Evolutionary conservation across 495 filamentous ascomycete genomes (phyloP).

Genomic region (Xylaria cubensis): DNA sequence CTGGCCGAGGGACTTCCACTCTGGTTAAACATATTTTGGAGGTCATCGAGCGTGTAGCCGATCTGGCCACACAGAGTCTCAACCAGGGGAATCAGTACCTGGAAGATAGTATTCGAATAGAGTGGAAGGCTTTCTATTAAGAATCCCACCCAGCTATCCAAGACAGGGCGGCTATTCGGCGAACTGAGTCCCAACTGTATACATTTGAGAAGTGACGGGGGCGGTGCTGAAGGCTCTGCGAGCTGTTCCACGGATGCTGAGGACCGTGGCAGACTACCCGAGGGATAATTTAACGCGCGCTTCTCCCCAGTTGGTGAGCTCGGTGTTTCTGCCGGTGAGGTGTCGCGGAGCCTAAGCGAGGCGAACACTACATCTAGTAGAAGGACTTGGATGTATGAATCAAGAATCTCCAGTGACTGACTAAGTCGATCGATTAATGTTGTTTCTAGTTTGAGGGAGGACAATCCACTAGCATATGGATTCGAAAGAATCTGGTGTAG

Average conservation of each 20-base stretch:
- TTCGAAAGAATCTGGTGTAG: conserved; percentile 78
- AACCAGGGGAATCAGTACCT: conserved; percentile 86
- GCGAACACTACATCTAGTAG: conserved; percentile 77
- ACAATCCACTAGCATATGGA: conserved; percentile 68
- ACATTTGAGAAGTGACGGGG: conserved; percentile 78
- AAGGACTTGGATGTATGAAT: conserved; percentile 73
- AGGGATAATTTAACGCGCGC: conserved; percentile 40
- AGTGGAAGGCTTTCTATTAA: conserved; percentile 85
- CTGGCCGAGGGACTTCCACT: conserved; percentile 39
- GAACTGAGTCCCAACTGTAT: conserved; percentile 83
- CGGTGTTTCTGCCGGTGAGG: conserved; percentile 52
- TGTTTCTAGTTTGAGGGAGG: conserved; percentile 73
- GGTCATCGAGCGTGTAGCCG: conserved; percentile 66
- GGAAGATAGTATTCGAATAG: conserved; percentile 82
- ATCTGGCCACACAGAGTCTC: conserved; percentile 86
- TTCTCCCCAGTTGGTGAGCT: conserved; percentile 52
- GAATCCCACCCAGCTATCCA: conserved; percentile 91
- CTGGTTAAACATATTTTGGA: conserved; percentile 63
- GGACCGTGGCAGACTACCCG: conserved; percentile 34
- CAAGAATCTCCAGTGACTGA: conserved; percentile 64
- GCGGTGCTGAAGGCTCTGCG: conserved; percentile 61
- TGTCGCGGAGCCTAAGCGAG: conserved; percentile 69
- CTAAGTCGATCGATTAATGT: conserved; percentile 73
- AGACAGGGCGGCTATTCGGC: conserved; percentile 70
- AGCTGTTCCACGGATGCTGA: conserved; percentile 38